A percentile compares a stretch with the other conserved stretches of the same genome.
Conservation (phyloP, 2,329 filamentous ascomycete species). For the Fusarium compactum region DNA sequence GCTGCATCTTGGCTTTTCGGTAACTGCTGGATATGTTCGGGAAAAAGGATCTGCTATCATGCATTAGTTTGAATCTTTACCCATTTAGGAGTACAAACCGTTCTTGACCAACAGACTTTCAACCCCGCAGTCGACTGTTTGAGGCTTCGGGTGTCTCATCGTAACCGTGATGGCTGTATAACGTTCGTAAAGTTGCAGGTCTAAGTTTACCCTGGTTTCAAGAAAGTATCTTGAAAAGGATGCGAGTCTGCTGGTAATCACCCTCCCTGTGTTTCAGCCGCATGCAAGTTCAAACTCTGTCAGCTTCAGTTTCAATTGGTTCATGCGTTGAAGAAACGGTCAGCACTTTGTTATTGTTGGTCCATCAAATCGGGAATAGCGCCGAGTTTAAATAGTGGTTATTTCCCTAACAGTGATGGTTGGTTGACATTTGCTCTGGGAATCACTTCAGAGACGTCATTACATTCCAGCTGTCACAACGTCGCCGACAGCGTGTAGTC, state of each 20-base stretch:
- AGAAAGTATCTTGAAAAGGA: background rate
- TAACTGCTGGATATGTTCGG: background rate
- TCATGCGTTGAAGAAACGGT: background rate
- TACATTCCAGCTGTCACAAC: background rate
- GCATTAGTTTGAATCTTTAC: background rate
- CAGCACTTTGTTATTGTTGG: background rate
- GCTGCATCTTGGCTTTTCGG: background rate
- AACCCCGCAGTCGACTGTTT: background rate
- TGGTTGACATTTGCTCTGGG: background rate
- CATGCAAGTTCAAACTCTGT: background rate
- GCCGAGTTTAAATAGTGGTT: background rate
- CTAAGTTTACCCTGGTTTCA: background rate
- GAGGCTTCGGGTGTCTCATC: background rate
- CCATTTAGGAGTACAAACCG: background rate
- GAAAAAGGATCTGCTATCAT: background rate
- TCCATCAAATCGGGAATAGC: background rate
- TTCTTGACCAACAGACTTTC: background rate
- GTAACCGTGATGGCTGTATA: background rate
- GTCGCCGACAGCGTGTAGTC: background rate
- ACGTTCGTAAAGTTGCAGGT: background rate
- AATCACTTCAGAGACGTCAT: background rate
- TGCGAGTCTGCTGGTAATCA: too few species aligned
- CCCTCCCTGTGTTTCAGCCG: background rate
- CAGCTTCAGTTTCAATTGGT: too few species aligned
- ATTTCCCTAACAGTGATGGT: background rate